Evolutionary conservation across 2,329 filamentous ascomycete genomes (phyloP).

Genomic region (Beauveria scarabaeidicola): DNA sequence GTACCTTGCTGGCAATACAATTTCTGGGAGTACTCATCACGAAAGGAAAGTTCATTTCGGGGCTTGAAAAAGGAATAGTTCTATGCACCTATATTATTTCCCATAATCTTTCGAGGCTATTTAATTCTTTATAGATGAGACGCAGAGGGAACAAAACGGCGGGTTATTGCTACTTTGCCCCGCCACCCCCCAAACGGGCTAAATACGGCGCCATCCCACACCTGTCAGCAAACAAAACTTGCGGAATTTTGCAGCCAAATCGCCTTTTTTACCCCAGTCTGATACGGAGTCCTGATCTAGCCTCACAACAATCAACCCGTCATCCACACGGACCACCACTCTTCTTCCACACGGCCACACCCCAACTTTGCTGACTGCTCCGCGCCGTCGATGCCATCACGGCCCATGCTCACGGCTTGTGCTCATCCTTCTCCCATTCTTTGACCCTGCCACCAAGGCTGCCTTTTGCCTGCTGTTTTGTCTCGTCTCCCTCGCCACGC

Average conservation of each 20-base stretch:
- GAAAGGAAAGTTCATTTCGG: too few species aligned
- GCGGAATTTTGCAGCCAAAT: not conserved
- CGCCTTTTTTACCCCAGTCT: not conserved
- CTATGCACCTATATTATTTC: too few species aligned
- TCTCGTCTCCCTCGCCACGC: not conserved
- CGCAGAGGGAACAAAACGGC: too few species aligned
- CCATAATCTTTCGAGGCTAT: too few species aligned
- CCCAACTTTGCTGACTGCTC: not conserved
- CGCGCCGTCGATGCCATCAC: conserved; percentile 2
- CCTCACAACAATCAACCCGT: conserved; percentile 8
- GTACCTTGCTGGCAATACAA: too few species aligned
- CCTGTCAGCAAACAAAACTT: too few species aligned
- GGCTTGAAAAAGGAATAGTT: too few species aligned
- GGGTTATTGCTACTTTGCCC: too few species aligned
- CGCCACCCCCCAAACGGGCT: too few species aligned
- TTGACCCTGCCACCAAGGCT: not conserved
- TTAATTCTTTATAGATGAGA: too few species aligned
- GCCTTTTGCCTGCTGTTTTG: not conserved
- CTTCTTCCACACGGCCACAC: not conserved
- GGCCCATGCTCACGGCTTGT: not conserved
- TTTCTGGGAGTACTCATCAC: too few species aligned
- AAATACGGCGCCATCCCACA: too few species aligned
- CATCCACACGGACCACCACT: not conserved
- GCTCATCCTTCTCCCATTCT: not conserved
- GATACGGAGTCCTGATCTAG: not conserved